Evolutionary conservation across 164 flowering plant species (phyloP).

Genomic region (Houttuynia cordata): DNA sequence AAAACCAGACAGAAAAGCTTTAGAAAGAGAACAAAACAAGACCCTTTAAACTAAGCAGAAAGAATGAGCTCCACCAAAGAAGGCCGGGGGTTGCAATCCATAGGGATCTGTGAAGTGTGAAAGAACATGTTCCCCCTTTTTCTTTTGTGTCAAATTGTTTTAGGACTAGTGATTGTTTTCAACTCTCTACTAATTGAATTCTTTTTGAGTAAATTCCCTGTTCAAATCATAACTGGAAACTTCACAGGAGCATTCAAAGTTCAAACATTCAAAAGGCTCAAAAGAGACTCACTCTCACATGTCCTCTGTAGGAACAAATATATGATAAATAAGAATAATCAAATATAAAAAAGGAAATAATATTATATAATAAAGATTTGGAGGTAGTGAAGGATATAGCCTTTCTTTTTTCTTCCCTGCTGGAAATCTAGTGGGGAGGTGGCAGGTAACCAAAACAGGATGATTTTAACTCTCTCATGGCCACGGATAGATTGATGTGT

Average conservation of each 20-base stretch:
- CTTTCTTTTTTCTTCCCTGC: slow-evolving; percentile 4
- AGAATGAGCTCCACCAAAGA: slow-evolving; percentile 47
- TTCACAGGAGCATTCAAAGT: slow-evolving; percentile 3
- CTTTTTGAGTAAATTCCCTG: background rate
- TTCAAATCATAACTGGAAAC: slow-evolving; percentile 1
- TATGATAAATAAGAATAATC: background rate
- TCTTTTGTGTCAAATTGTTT: slow-evolving; percentile 5
- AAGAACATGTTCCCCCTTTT: slow-evolving; percentile 25
- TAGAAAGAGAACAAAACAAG: slow-evolving; percentile 25
- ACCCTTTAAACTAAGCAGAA: slow-evolving; percentile 61
- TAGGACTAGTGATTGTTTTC: slow-evolving; percentile 18
- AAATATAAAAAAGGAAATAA: no score
- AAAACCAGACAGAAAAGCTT: slow-evolving; percentile 11
- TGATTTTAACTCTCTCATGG: slow-evolving; percentile 24
- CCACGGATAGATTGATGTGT: slow-evolving; percentile 25
- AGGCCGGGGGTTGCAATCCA: slow-evolving; percentile 44
- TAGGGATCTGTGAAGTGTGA: slow-evolving; percentile 65
- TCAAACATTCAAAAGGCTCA: slow-evolving; percentile 1
- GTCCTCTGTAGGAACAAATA: background rate
- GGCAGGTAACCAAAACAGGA: slow-evolving; percentile 10
- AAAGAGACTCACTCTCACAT: background rate
- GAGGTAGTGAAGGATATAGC: background rate
- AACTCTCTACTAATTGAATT: no score
- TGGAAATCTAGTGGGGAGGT: slow-evolving; percentile 11
- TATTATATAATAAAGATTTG: no score